Evolutionary conservation across 306 rosid species (phyloP), one percentile per base, ranked within the genome.

Genomic region (Quercus suber): DNA sequence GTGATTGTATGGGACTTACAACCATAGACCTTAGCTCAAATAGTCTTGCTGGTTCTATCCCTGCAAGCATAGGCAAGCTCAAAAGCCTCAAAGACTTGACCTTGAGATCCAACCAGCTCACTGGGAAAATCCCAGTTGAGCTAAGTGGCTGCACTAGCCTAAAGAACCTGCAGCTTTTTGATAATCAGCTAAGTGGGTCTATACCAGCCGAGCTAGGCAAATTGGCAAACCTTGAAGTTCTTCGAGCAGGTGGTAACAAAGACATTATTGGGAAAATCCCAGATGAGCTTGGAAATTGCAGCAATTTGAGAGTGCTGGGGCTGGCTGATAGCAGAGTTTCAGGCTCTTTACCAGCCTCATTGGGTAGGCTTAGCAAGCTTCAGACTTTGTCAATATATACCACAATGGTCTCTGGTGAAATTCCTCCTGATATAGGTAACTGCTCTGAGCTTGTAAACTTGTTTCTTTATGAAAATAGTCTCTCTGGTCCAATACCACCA

Each of bases 351-450:
- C 97, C 99, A 51, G 86, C 79, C 73, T 92, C 99, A 17, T 79
- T 95, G 78, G 98, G 98, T 9, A 60, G n/a, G 65, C 92, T 95
- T 12, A 77, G 51, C 4, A 91, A 82, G 85, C 96, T 95, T 84
- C 91, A 86, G 69, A 91, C 91, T 18, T 64, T 95, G 86, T 92
- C 97, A 10, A 89, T 95, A 45, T 95, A 95, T 78, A 95, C 98
- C 28, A 90, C 99, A 8, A 92, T 92, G 99, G 31, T 92, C 57
- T 92, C 97, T 51, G 96, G 98, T 69, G 99, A 91, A 57, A 95
- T 95, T 56, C 99, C 99, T n/a, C 58, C 84, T 1, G 97, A 90
- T 77, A 73, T 92, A 86, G 97, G 99, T 85, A 89, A 91, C 81
- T 95, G 98, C 80, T 91, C 97, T 76, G 97, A 91, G 78, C 96